A percentile compares a stretch with the other conserved stretches of the same genome.
Conservation (phyloP, 129 eudicot genomes). For the Artemisia annua region DNA sequence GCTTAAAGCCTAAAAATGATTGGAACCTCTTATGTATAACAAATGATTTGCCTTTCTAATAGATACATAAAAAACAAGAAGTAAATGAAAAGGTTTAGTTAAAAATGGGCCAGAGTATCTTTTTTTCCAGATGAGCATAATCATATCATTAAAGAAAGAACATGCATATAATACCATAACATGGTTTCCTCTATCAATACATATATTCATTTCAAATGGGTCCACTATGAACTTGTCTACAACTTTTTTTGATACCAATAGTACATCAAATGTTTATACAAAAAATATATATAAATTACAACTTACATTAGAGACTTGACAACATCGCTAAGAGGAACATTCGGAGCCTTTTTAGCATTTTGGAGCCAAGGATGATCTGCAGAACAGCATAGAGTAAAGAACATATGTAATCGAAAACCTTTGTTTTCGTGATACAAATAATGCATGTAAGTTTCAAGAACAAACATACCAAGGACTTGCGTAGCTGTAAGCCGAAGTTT, state of each 20-base stretch:
- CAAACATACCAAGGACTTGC: constrained; percentile 69
- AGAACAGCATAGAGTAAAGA: too few species aligned
- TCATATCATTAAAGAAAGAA: constrained; percentile 31
- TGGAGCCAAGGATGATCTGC: too few species aligned
- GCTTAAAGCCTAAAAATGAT: too few species aligned
- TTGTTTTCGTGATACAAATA: too few species aligned
- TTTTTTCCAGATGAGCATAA: constrained; percentile 23
- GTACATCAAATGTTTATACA: not conserved
- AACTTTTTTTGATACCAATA: not conserved
- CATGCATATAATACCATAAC: constrained; percentile 33
- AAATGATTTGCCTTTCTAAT: not conserved
- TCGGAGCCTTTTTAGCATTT: too few species aligned
- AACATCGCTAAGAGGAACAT: too few species aligned
- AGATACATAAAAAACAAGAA: constrained; percentile 1
- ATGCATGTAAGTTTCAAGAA: not conserved
- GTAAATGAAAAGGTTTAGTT: constrained; percentile 17
- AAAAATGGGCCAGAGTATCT: constrained; percentile 16
- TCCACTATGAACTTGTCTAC: constrained; percentile 19
- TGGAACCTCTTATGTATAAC: not conserved
- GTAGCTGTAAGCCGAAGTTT: constrained; percentile 73
- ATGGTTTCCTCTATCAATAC: constrained; percentile 34
- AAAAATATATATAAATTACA: not conserved
- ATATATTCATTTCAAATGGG: constrained; percentile 24
- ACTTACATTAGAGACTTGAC: too few species aligned
- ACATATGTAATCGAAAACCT: too few species aligned